Conservation (phyloP, 768 basidiomycete species). For the Sarcomyxa edulis region DNA sequence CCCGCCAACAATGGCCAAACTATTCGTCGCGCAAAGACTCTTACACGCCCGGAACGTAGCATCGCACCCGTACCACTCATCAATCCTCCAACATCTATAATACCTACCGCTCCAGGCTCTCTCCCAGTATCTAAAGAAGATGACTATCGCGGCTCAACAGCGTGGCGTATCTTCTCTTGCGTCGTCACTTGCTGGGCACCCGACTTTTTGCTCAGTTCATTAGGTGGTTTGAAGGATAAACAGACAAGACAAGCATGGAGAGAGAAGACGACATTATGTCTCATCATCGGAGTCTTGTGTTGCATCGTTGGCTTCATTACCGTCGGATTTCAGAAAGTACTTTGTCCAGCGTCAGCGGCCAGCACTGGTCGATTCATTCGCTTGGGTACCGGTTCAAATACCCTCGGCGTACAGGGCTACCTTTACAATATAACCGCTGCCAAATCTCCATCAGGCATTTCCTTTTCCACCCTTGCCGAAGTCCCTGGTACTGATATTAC, state of each 20-base stretch:
- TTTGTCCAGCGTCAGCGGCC: slow-evolving; percentile 66
- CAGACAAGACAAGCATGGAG: slow-evolving; percentile 88
- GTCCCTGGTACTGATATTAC: slow-evolving; percentile 86
- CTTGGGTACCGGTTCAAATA: slow-evolving; percentile 53
- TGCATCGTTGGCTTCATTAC: slow-evolving; percentile 84
- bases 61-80: slow-evolving; percentile 94
- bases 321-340: slow-evolving; percentile 87
- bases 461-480: slow-evolving; percentile 53
- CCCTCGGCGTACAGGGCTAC: slow-evolving; percentile 72
- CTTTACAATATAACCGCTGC: slow-evolving; percentile 69
- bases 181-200: slow-evolving; percentile 92
- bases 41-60: slow-evolving; percentile 92
- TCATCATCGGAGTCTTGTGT: slow-evolving; percentile 78
- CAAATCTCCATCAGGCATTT: slow-evolving; percentile 42
- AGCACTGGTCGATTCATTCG: slow-evolving; percentile 42
- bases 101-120: slow-evolving; percentile 28
- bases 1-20: slow-evolving; percentile 54
- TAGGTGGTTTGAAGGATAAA: slow-evolving; percentile 80
- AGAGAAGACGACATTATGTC: slow-evolving; percentile 92
- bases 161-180: slow-evolving; percentile 81
- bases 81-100: slow-evolving; percentile 59
- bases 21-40: slow-evolving; percentile 87
- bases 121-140: slow-evolving; percentile 21
- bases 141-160: slow-evolving; percentile 40
- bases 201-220: slow-evolving; percentile 58